Conservation (phyloP, 176 grass and related monocot genomes). For the Luzula sylvatica region DNA sequence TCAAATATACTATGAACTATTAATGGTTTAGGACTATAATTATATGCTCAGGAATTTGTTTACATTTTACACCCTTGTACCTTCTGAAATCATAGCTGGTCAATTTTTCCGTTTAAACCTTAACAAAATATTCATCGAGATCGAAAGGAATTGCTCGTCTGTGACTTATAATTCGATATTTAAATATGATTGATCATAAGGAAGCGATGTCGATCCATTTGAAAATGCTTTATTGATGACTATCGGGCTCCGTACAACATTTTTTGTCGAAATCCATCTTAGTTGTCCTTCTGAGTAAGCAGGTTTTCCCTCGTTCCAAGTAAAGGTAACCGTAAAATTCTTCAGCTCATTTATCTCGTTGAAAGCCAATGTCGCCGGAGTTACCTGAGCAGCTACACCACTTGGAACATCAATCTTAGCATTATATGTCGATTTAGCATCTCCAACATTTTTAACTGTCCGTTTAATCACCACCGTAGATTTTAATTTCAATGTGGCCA, state of each 20-base stretch:
- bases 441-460: slow-evolving; percentile 18
- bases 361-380: background rate
- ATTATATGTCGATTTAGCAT: background rate
- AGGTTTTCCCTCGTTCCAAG: background rate
- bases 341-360: slow-evolving; percentile 4
- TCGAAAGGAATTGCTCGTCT: too few relatives aligned
- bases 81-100: too few relatives aligned
- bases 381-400: background rate
- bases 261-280: slow-evolving; percentile 18
- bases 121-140: too few relatives aligned
- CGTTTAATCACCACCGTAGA: background rate
- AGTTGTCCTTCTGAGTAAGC: background rate
- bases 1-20: too few relatives aligned
- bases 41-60: too few relatives aligned
- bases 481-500: background rate
- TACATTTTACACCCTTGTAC: too few relatives aligned
- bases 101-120: too few relatives aligned
- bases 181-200: too few relatives aligned
- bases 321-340: slow-evolving; percentile 1
- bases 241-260: slow-evolving; percentile 20
- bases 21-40: too few relatives aligned
- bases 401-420: background rate
- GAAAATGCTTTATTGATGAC: slow-evolving; percentile 3
- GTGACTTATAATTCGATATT: too few relatives aligned
- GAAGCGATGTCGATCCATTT: slow-evolving; percentile 7